Conservation (phyloP, 169 alveolate genomes). For the Plasmodium gaboni region DNA sequence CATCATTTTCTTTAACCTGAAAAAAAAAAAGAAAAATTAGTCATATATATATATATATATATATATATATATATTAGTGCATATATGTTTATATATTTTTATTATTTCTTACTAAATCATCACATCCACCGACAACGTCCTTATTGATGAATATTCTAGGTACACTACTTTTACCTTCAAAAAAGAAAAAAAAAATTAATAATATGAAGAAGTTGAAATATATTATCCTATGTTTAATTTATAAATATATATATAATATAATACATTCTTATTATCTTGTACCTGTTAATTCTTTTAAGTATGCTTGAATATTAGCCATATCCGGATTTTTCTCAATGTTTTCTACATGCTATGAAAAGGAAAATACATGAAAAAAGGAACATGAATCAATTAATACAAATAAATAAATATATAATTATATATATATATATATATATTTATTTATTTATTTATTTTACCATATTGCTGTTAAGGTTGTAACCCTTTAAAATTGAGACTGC, state of each 20-base stretch:
- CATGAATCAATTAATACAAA: neutral
- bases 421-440: neutral
- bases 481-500: conserved; percentile 65
- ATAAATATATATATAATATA: neutral
- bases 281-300: conserved; percentile 64
- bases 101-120: conserved; percentile 51
- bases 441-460: conserved; percentile 12
- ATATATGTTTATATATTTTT: neutral
- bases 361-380: neutral
- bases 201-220: neutral
- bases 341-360: conserved; percentile 29
- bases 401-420: neutral
- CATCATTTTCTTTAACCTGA: conserved; percentile 68
- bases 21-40: neutral
- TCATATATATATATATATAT: conserved; percentile 3
- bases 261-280: neutral
- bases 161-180: conserved; percentile 60
- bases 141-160: conserved; percentile 71
- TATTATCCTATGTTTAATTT: neutral
- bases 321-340: conserved; percentile 64
- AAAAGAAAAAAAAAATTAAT: neutral
- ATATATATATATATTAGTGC: neutral
- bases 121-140: conserved; percentile 72
- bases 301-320: conserved; percentile 54
- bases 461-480: conserved; percentile 1